These are phyloP conservation scores for Diaporthe sp. DNA, from an alignment of 2,329 filamentous ascomycete species.

Conservation along the genomic window DNA sequence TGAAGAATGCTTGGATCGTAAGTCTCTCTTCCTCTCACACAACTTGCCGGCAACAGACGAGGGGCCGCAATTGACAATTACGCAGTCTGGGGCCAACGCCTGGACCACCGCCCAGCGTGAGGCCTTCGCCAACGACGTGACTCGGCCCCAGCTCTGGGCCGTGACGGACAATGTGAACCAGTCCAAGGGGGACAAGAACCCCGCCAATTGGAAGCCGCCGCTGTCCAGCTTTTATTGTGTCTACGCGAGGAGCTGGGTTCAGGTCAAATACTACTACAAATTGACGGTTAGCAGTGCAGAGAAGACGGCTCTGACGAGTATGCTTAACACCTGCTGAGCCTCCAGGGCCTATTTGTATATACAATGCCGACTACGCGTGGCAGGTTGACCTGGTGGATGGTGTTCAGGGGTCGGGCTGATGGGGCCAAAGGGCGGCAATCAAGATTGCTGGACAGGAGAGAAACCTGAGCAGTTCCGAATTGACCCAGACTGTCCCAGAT, in stretches of 20 bases:
- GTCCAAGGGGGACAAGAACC: slow-evolving; percentile 77
- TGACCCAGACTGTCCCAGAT: neutral
- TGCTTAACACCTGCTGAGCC: slow-evolving; percentile 71
- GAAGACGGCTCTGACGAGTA: slow-evolving; percentile 73
- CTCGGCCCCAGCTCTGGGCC: slow-evolving; percentile 79
- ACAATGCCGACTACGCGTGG: neutral
- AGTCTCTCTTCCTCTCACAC: slow-evolving; percentile 40
- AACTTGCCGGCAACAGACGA: neutral
- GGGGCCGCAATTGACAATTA: neutral
- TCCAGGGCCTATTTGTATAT: neutral
- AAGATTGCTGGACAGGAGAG: neutral
- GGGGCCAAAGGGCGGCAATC: neutral
- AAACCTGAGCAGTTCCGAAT: neutral
- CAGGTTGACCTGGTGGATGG: neutral
- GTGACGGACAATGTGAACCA: slow-evolving; percentile 83
- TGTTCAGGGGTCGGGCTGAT: neutral
- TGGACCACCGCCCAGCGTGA: slow-evolving; percentile 78
- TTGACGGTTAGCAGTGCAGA: slow-evolving; percentile 78
- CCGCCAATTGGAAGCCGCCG: slow-evolving; percentile 81
- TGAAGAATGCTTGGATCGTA: slow-evolving; percentile 84
- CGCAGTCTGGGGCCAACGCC: slow-evolving; percentile 73
- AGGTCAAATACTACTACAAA: slow-evolving; percentile 79
- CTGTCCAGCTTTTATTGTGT: slow-evolving; percentile 78
- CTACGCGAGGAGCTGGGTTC: slow-evolving; percentile 81
- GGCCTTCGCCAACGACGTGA: slow-evolving; percentile 81